phyloP scores from a whole-genome alignment of 2,329 filamentous ascomycete genomes.

The Talaromyces funiculosus region DNA sequence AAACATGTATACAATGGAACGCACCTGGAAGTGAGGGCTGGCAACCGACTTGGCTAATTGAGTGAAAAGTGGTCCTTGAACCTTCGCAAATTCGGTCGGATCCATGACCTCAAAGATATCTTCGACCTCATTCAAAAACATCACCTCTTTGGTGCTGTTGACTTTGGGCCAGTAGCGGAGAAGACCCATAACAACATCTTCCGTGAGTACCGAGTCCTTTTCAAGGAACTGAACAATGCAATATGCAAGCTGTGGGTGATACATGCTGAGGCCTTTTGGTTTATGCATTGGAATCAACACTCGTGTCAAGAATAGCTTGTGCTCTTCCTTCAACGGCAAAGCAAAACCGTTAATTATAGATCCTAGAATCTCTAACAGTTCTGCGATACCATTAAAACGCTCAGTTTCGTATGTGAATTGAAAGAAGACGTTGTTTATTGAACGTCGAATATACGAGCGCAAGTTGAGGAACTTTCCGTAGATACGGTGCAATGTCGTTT shows the following conservation, averaged over 20 bases:
- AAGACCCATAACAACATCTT: slow-evolving; percentile 93
- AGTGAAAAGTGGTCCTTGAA: slow-evolving; percentile 95
- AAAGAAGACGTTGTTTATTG: slow-evolving; percentile 99
- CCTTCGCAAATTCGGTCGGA: slow-evolving; percentile 95
- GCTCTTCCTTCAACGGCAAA: slow-evolving; percentile 92
- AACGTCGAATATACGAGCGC: slow-evolving; percentile 91
- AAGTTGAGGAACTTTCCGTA: slow-evolving; percentile 99
- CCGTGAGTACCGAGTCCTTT: slow-evolving; percentile 92
- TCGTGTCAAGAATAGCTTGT: slow-evolving; percentile 93
- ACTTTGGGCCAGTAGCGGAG: slow-evolving; percentile 98
- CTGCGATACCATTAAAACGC: slow-evolving; percentile 95
- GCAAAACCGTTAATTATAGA: slow-evolving; percentile 99
- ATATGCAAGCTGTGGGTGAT: slow-evolving; percentile 95
- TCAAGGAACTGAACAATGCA: slow-evolving; percentile 98
- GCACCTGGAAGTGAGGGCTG: slow-evolving; percentile 89
- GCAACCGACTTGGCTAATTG: slow-evolving; percentile 97
- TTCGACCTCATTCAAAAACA: slow-evolving; percentile 98
- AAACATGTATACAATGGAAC: slow-evolving; percentile 14
- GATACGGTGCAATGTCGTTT: slow-evolving; percentile 95
- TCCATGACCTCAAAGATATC: slow-evolving; percentile 99
- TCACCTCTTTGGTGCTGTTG: slow-evolving; percentile 99
- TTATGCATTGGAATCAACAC: slow-evolving; percentile 94
- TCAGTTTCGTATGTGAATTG: slow-evolving; percentile 99
- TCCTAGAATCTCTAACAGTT: slow-evolving; percentile 90
- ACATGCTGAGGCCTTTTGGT: slow-evolving; percentile 99